Conservation (phyloP, 768 basidiomycete species). For the Auricularia sp. region DNA sequence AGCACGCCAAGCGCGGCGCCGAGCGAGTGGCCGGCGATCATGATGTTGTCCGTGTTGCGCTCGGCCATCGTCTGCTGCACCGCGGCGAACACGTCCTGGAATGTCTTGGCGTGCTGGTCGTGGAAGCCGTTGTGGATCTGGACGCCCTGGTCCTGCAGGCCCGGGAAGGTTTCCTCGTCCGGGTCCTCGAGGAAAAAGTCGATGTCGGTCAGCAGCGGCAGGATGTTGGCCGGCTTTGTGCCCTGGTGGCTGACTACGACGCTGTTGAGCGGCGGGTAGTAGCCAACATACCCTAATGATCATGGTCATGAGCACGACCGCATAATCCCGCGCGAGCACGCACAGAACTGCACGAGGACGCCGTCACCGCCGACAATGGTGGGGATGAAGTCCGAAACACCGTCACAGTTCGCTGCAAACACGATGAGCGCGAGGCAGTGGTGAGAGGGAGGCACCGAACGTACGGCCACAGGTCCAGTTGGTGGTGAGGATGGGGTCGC, state of each 20-base stretch:
- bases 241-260: slow-evolving; percentile 13
- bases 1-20: slow-evolving; percentile 39
- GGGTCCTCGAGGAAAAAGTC: slow-evolving; percentile 28
- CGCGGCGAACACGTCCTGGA: neutral
- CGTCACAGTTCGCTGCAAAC: neutral
- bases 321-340: neutral
- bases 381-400: neutral
- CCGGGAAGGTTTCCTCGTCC: slow-evolving; percentile 40
- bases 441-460: neutral
- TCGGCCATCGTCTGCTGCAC: neutral
- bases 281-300: slow-evolving; percentile 44
- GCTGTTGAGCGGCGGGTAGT: slow-evolving; percentile 27
- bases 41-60: slow-evolving; percentile 1
- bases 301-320: neutral
- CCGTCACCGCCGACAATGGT: neutral
- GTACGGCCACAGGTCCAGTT: neutral
- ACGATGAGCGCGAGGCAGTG: neutral
- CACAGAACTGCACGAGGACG: neutral
- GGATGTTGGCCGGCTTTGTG: slow-evolving; percentile 13
- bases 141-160: slow-evolving; percentile 28
- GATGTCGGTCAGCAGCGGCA: slow-evolving; percentile 33
- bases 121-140: neutral
- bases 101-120: neutral
- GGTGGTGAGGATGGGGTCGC: neutral
- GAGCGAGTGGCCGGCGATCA: slow-evolving; percentile 35